These are phyloP conservation scores for Solanum pinnatisectum DNA, from an alignment of 257 asterid genomes.

Conservation along the genomic window DNA sequence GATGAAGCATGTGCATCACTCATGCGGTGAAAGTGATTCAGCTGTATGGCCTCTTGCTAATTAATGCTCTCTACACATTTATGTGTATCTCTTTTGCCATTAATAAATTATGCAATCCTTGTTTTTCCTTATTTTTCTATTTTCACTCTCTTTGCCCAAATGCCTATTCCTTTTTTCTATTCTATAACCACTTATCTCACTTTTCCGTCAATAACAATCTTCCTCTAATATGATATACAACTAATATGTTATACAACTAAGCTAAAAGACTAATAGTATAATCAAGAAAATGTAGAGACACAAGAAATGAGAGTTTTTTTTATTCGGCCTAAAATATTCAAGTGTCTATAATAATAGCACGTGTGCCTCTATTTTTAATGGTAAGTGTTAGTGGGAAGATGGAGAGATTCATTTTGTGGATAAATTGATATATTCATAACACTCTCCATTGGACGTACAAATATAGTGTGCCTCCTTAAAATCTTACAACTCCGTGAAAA, in stretches of 20 bases:
- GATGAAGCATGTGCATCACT: conserved; percentile 52
- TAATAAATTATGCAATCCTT: background rate
- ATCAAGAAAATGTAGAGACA: background rate
- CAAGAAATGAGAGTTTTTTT: background rate
- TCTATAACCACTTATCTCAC: no score
- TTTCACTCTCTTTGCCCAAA: no score
- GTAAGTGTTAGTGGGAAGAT: background rate
- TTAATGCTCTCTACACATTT: background rate
- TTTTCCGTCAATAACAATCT: no score
- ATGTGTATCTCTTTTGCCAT: background rate
- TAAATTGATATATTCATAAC: background rate
- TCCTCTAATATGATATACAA: background rate
- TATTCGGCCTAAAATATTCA: background rate
- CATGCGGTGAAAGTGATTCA: conserved; percentile 62
- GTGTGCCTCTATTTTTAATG: background rate
- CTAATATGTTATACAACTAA: background rate
- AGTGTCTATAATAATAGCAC: background rate
- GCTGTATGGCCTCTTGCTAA: conserved; percentile 43
- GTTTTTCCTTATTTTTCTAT: background rate
- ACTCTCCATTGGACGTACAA: background rate
- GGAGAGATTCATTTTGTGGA: background rate
- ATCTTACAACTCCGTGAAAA: no score
- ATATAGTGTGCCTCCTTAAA: background rate
- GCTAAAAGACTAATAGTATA: no score
- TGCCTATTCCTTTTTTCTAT: no score